Evolutionary conservation across 164 flowering plant species (phyloP).

Genomic region (Warburgia ugandensis): DNA sequence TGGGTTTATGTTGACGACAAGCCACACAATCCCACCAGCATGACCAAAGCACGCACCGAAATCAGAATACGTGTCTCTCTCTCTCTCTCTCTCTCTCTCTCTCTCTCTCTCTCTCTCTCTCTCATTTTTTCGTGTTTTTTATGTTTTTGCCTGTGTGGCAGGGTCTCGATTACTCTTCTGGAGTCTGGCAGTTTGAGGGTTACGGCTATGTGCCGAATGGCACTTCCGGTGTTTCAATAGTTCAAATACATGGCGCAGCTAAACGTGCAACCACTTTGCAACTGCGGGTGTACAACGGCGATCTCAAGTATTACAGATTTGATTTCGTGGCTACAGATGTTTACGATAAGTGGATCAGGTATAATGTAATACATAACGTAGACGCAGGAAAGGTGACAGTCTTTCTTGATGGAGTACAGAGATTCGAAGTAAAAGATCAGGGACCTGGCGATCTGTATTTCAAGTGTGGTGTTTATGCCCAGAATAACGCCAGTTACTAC

Average conservation of each 20-base stretch:
- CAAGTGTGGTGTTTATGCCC: slow-evolving; percentile 32
- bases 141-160: background rate
- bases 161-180: slow-evolving; percentile 29
- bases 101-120: background rate
- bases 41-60: slow-evolving; percentile 27
- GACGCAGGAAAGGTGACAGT: slow-evolving; percentile 17
- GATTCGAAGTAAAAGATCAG: slow-evolving; percentile 12
- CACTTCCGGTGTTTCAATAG: slow-evolving; percentile 16
- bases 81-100: background rate
- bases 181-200: slow-evolving; percentile 22
- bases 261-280: slow-evolving; percentile 3
- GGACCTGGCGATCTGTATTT: slow-evolving; percentile 21
- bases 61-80: slow-evolving; percentile 10
- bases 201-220: slow-evolving; percentile 13
- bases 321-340: slow-evolving; percentile 10
- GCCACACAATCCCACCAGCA: slow-evolving; percentile 18
- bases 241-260: slow-evolving; percentile 12
- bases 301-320: slow-evolving; percentile 5
- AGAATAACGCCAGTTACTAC: slow-evolving; percentile 13
- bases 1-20: slow-evolving; percentile 30
- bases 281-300: slow-evolving; percentile 15
- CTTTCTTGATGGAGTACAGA: slow-evolving; percentile 23
- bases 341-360: slow-evolving; percentile 27
- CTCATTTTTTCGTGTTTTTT: background rate
- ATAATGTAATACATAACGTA: slow-evolving; percentile 30